Conservation (phyloP, 768 basidiomycete genomes). For the Xanthoconium purpureum region DNA sequence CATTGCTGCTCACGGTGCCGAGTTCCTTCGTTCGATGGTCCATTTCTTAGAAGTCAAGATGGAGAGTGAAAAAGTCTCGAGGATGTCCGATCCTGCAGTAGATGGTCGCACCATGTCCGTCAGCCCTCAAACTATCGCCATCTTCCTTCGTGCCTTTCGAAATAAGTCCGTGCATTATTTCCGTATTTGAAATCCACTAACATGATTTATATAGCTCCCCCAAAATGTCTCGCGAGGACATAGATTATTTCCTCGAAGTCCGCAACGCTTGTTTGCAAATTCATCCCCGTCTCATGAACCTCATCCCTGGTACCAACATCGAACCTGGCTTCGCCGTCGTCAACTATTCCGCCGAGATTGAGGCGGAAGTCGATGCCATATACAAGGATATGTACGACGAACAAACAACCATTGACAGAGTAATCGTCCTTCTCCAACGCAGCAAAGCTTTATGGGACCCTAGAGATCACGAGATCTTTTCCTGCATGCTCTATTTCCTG, state of each 20-base stretch:
- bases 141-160: conserved; percentile 86
- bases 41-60: too few species aligned
- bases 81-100: conserved; percentile 42
- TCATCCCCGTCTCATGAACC: too few species aligned
- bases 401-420: conserved; percentile 90
- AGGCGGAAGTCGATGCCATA: conserved; percentile 85
- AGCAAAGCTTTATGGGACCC: conserved; percentile 73
- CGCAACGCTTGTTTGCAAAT: conserved; percentile 47
- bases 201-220: conserved; percentile 44
- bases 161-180: conserved; percentile 55
- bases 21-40: too few species aligned
- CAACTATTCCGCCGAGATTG: conserved; percentile 83
- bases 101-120: conserved; percentile 83
- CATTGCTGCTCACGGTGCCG: too few species aligned
- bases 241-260: conserved; percentile 85
- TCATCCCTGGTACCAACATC: conserved; percentile 41
- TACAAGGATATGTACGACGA: conserved; percentile 47
- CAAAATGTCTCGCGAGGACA: conserved; percentile 42
- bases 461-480: conserved; percentile 68
- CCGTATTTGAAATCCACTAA: conserved; percentile 2
- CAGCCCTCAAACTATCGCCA: conserved; percentile 85
- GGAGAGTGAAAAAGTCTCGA: too few species aligned
- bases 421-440: conserved; percentile 44
- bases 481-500: too few species aligned
- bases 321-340: conserved; percentile 92